Evolutionary conservation across 139 green algal genomes (phyloP).

Genomic region (Raphidocelis subcapitata): DNA sequence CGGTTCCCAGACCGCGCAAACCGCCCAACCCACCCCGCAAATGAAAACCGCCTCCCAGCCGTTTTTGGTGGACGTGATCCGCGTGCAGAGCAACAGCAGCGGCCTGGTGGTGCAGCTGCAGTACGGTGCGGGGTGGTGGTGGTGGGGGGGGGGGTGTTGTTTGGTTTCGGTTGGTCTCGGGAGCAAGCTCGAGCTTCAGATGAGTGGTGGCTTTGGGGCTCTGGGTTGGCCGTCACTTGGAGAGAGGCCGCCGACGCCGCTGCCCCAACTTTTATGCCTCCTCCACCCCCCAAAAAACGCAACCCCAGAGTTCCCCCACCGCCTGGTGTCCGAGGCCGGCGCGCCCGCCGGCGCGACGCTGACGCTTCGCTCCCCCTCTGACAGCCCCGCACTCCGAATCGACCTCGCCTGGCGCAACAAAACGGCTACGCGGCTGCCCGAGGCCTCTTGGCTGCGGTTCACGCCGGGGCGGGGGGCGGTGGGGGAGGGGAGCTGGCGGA

Average conservation of each 20-base stretch:
- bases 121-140: no score
- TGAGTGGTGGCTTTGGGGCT: no score
- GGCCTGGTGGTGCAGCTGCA: conserved; percentile 3
- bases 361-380: conserved; percentile 22
- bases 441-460: conserved; percentile 51
- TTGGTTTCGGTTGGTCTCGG: no score
- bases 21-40: not conserved
- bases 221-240: no score
- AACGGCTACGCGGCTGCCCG: conserved; percentile 61
- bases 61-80: not conserved
- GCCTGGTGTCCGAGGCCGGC: conserved; percentile 24
- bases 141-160: no score
- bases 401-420: conserved; percentile 58
- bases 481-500: conserved; percentile 34
- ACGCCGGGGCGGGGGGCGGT: conserved; percentile 24
- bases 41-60: conserved; percentile 1
- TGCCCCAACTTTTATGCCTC: no score
- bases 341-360: conserved; percentile 40
- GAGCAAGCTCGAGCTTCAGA: no score
- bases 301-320: conserved; percentile 8
- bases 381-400: conserved; percentile 16
- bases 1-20: not conserved
- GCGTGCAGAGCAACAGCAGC: not conserved
- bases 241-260: no score
- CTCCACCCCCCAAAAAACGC: no score